Conservation (phyloP, 2,329 filamentous ascomycete species). For the Cercospora sp. region DNA sequence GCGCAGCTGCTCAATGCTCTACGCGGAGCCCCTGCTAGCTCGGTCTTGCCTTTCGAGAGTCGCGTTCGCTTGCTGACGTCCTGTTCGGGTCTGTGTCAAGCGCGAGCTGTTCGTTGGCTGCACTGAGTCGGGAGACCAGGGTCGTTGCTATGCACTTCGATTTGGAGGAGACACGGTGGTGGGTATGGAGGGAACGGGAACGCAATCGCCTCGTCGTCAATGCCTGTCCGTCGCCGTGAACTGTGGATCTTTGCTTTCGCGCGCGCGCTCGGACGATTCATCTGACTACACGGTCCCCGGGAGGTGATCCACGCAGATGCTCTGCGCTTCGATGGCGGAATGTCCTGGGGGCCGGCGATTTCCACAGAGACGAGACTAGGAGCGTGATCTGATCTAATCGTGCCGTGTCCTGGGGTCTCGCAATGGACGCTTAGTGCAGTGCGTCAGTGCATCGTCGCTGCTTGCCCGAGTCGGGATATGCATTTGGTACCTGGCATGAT, state of each 20-base stretch:
- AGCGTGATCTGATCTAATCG: constrained; percentile 9
- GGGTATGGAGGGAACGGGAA: constrained; percentile 8
- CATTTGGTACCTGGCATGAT: constrained; percentile 30
- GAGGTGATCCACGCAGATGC: constrained; percentile 7
- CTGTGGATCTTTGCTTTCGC: constrained; percentile 8
- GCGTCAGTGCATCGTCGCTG: constrained; percentile 9
- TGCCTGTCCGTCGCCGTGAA: constrained; percentile 9
- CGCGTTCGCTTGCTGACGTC: constrained; percentile 6
- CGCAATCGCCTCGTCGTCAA: constrained; percentile 12
- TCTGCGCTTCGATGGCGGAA: constrained; percentile 1
- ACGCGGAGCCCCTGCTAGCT: constrained; percentile 11
- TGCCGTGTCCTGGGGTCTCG: constrained; percentile 6
- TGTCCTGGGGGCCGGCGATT: not conserved
- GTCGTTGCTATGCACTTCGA: constrained; percentile 8
- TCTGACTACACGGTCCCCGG: not conserved
- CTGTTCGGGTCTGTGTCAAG: constrained; percentile 10
- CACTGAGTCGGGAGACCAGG: not conserved
- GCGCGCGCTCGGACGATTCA: not conserved
- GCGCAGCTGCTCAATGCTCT: constrained; percentile 15
- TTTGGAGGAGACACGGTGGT: constrained; percentile 14
- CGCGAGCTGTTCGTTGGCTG: constrained; percentile 13
- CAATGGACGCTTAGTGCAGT: not conserved
- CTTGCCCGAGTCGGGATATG: constrained; percentile 21
- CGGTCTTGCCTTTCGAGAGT: not conserved
- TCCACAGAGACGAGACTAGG: not conserved